Conservation (phyloP, 1,284 basidiomycete genomes). For the Ceratobasidium papillatum region DNA sequence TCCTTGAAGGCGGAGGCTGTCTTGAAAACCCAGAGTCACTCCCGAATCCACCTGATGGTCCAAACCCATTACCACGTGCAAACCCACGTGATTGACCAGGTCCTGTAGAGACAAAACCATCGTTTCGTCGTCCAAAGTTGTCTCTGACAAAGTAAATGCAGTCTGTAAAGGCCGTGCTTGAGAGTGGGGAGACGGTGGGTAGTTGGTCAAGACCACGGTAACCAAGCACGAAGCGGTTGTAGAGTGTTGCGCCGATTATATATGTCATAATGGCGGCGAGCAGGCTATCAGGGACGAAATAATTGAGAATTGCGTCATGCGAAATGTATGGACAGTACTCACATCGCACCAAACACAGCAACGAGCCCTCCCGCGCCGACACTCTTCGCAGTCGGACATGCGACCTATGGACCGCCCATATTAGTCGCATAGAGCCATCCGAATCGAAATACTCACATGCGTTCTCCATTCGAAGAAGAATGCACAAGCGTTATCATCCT, state of each 20-base stretch:
- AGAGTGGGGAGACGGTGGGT: conserved; percentile 54
- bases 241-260: conserved; percentile 67
- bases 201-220: conserved; percentile 70
- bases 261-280: conserved; percentile 65
- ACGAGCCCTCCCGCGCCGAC: conserved; percentile 61
- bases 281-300: conserved; percentile 53
- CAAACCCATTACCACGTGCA: conserved; percentile 32
- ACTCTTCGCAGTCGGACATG: conserved; percentile 68
- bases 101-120: conserved; percentile 13
- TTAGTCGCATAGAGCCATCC: conserved; percentile 39
- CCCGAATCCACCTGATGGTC: conserved; percentile 28
- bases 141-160: conserved; percentile 34
- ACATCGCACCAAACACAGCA: conserved; percentile 63
- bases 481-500: conserved; percentile 69
- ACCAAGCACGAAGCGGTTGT: conserved; percentile 73
- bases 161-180: conserved; percentile 28
- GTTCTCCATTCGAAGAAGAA: conserved; percentile 79
- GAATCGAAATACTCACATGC: conserved; percentile 57
- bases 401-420: conserved; percentile 57
- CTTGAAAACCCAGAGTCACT: not conserved
- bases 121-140: conserved; percentile 28
- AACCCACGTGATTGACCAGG: conserved; percentile 7
- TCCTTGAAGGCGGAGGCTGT: conserved; percentile 27
- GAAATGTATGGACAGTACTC: conserved; percentile 46
- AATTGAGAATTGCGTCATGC: not conserved